Percentiles rank a stretch among this genome's conserved stretches.
Conservation (phyloP, 1,139 yeast genomes). For the Pichia sp. region DNA sequence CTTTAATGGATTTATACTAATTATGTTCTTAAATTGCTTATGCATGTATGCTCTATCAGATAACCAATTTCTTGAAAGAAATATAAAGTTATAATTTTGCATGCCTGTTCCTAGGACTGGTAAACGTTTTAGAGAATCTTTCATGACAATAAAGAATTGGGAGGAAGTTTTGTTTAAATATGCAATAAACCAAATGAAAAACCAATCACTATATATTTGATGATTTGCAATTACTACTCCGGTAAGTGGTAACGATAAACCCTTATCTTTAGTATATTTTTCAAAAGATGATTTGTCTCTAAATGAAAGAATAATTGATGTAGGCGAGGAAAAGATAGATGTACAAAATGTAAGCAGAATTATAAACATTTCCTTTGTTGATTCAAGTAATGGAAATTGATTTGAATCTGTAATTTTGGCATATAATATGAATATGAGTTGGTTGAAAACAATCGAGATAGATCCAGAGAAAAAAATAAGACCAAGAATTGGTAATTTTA, state of each 20-base stretch:
- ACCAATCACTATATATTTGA: conserved; percentile 94
- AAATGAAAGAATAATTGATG: conserved; percentile 36
- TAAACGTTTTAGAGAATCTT: conserved; percentile 65
- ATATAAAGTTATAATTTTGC: conserved; percentile 72
- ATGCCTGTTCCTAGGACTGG: conserved; percentile 88
- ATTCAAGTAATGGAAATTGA: conserved; percentile 29
- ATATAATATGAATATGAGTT: conserved; percentile 25
- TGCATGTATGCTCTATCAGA: conserved; percentile 58
- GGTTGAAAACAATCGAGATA: conserved; percentile 40
- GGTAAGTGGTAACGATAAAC: conserved; percentile 35
- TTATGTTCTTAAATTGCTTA: conserved; percentile 40
- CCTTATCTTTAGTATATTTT: conserved; percentile 20
- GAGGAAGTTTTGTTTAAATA: conserved; percentile 63
- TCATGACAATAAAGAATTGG: conserved; percentile 63
- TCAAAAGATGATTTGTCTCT: conserved; percentile 29
- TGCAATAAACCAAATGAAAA: conserved; percentile 81
- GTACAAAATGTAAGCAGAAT: conserved; percentile 41
- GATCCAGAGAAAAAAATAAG: conserved; percentile 40
- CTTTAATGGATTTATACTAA: conserved; percentile 14
- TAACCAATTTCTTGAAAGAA: conserved; percentile 80
- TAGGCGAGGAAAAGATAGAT: conserved; percentile 35
- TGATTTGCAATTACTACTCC: conserved; percentile 76
- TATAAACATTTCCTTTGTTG: conserved; percentile 48
- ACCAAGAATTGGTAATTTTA: conserved; percentile 32
- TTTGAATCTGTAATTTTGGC: neutral